Evolutionary conservation across 2,329 filamentous ascomycete genomes (phyloP), one percentile per base, ranked within the genome.

Genomic region (Emydomyces testavorans): DNA sequence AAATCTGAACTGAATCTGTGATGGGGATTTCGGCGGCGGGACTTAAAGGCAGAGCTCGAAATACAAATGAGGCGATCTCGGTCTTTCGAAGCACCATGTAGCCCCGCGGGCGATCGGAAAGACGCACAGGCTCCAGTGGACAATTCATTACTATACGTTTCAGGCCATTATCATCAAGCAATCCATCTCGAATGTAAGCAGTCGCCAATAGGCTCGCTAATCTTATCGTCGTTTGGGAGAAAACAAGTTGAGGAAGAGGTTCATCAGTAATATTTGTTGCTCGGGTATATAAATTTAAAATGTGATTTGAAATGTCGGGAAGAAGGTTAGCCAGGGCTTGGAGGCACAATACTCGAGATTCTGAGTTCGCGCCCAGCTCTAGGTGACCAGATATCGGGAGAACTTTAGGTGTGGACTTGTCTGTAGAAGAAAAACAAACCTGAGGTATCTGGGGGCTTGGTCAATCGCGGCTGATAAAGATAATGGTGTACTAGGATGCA

Each of bases 1-100:
- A 71, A 29, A 95, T 82, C 7, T 83, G 79, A 8, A 85, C 79
- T 18, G 84, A 76, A 64, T 94, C 89, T 7, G 80, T 79, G 3
- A 83, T 78, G 2, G 82, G 83, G 45, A 94, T 69, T 0, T 80
- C 75, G 5, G 77, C 72, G 13, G 63, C 57, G 20, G 73, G 68
- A 3, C 77, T 76, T 3, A 78, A 76, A 7, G 85, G 86, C 49
- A 86, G 80, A 4, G 82, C 84, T 54, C 76, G 78, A 63, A 85
- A 82, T 3, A 87, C 62, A 11, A 80, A 72, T 26, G 71, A 74
- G 4, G 77, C 71, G 52, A 90, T 85, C 41, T 80, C 75, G 52
- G 76, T 76, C 54, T 81, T 77, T 13, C 61, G 60, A 69, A 73
- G 15, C 74, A 80, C 6, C 62, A 62, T 51, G 23, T 59, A 56